These are phyloP conservation scores for Stachybotrys echinatus DNA, from an alignment of 2,329 filamentous ascomycete genomes.

Conservation along the genomic window DNA sequence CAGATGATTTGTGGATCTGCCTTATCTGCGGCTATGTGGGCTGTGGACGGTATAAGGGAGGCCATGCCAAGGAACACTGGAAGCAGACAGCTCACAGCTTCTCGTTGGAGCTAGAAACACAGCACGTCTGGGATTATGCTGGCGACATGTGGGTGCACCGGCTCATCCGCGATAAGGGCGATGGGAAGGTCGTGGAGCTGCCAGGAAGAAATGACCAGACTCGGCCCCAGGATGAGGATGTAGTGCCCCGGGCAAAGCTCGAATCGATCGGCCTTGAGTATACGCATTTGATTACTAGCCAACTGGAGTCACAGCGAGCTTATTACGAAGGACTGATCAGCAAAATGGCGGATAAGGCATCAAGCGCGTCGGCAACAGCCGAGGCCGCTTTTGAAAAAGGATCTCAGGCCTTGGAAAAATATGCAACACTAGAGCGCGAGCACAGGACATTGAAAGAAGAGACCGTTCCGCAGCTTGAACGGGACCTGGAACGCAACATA, in stretches of 20 bases:
- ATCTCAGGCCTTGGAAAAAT: conserved; percentile 40
- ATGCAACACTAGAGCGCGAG: conserved; percentile 44
- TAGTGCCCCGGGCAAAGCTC: conserved; percentile 63
- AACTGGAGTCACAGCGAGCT: conserved; percentile 84
- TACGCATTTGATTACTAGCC: conserved; percentile 85
- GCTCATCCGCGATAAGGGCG: conserved; percentile 87
- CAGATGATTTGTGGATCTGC: conserved; percentile 89
- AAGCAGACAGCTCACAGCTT: conserved; percentile 87
- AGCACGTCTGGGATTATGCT: conserved; percentile 97
- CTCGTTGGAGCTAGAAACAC: conserved; percentile 85
- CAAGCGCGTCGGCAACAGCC: conserved; percentile 63
- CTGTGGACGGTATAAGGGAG: conserved; percentile 89
- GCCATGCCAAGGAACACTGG: conserved; percentile 91
- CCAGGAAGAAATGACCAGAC: conserved; percentile 46
- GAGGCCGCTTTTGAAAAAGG: conserved; percentile 53
- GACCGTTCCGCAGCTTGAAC: conserved; percentile 64
- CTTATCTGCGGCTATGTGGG: conserved; percentile 89
- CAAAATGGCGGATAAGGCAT: conserved; percentile 84
- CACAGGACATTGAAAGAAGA: conserved; percentile 43
- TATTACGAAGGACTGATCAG: conserved; percentile 94
- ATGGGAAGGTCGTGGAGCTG: conserved; percentile 89
- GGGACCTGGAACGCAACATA: conserved; percentile 63
- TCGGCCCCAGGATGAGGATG: conserved; percentile 48
- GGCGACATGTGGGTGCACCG: conserved; percentile 95
- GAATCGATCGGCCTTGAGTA: conserved; percentile 88